A percentile compares a stretch with the other conserved stretches of the same genome.
phyloP scores from a whole-genome alignment of 495 filamentous ascomycete species.

The Xylaria curta region DNA sequence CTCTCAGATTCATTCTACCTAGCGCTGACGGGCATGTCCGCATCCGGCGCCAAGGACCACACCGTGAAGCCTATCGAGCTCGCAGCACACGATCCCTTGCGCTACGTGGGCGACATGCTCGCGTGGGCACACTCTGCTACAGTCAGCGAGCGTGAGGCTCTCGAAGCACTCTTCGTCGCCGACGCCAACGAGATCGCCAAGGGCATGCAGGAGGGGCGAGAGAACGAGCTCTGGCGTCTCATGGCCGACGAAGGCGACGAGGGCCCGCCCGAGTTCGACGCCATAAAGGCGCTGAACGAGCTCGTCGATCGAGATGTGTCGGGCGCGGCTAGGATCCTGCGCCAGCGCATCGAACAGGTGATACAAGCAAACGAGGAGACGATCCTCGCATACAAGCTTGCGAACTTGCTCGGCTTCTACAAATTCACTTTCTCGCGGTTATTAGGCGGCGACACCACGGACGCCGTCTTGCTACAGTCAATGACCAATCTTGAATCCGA shows the following conservation, averaged over 20 bases:
- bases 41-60: conserved; percentile 49
- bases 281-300: conserved; percentile 81
- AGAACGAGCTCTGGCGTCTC: conserved; percentile 84
- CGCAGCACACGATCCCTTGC: conserved; percentile 86
- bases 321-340: conserved; percentile 76
- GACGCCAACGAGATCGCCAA: conserved; percentile 91
- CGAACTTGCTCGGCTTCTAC: conserved; percentile 90
- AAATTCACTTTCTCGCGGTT: conserved; percentile 81
- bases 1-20: conserved; percentile 90
- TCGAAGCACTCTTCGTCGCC: conserved; percentile 88
- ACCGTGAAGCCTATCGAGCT: conserved; percentile 92
- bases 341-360: conserved; percentile 86
- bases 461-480: conserved; percentile 72
- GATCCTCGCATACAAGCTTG: conserved; percentile 85
- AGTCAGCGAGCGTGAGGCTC: conserved; percentile 89
- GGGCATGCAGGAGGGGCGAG: conserved; percentile 82
- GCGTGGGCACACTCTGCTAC: conserved; percentile 95
- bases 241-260: conserved; percentile 60
- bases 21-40: conserved; percentile 77
- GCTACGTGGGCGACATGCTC: conserved; percentile 97
- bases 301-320: conserved; percentile 86
- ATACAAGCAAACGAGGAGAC: conserved; percentile 92
- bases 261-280: conserved; percentile 68
- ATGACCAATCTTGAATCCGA: conserved; percentile 72
- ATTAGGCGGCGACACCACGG: conserved; percentile 57